Percentiles rank a stretch among this genome's conserved stretches.
phyloP scores from a whole-genome alignment of 2,329 filamentous ascomycete species.

The Elsinoe arachidis region DNA sequence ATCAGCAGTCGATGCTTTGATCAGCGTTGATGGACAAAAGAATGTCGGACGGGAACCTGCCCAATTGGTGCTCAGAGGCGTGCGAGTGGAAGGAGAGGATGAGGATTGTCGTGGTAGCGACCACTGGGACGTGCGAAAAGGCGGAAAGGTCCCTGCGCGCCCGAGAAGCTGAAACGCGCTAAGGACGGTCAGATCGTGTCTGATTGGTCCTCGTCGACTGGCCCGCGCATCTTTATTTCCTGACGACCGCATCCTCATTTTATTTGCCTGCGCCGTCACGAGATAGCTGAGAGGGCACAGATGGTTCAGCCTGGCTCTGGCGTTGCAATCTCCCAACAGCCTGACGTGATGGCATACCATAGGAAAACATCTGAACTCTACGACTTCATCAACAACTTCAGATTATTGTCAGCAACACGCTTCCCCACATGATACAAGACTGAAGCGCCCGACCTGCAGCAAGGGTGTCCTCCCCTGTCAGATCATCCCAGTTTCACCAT shows the following conservation, averaged over 20 bases:
- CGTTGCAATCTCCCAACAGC: neutral
- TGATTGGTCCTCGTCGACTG: neutral
- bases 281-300: neutral
- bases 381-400: neutral
- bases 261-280: neutral
- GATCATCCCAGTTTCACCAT: slow-evolving; percentile 6
- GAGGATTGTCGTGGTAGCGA: slow-evolving; percentile 1
- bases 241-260: slow-evolving; percentile 10
- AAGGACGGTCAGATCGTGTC: neutral
- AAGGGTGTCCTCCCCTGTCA: slow-evolving; percentile 9
- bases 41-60: slow-evolving; percentile 11
- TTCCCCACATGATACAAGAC: neutral
- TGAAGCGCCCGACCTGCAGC: slow-evolving; percentile 9
- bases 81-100: neutral
- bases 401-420: neutral
- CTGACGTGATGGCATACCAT: slow-evolving; percentile 1
- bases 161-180: slow-evolving; percentile 10
- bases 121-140: neutral
- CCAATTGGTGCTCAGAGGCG: slow-evolving; percentile 1
- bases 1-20: slow-evolving; percentile 1
- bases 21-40: slow-evolving; percentile 2
- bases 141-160: neutral
- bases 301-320: neutral
- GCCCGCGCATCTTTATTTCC: slow-evolving; percentile 8
- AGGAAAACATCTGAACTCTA: neutral